phyloP scores from a whole-genome alignment of 257 asterid species.

The Orobanche coerulescens region DNA sequence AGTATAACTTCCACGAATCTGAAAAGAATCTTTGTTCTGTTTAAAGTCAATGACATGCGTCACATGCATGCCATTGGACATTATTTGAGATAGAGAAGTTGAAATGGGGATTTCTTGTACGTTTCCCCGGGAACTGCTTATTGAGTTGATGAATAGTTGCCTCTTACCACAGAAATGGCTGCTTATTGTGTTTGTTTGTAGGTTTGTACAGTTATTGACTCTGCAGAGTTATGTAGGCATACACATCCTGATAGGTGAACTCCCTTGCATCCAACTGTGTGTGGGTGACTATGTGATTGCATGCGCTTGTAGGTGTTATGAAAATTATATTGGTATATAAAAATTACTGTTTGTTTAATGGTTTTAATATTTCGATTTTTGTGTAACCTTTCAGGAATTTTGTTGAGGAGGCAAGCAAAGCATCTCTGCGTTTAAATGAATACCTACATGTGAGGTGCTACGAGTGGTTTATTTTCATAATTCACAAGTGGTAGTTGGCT shows the following conservation, averaged over 20 bases:
- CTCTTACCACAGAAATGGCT: neutral
- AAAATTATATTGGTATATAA: neutral
- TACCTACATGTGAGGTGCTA: constrained; percentile 86
- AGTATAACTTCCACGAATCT: neutral
- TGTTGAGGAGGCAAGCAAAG: constrained; percentile 76
- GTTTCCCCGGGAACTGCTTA: neutral
- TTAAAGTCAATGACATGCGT: neutral
- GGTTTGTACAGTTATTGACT: constrained; percentile 90
- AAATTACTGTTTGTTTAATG: constrained; percentile 4
- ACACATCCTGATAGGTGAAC: constrained; percentile 93
- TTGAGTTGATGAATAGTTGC: too few species aligned
- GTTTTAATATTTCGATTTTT: constrained; percentile 6
- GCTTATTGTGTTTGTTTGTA: constrained; percentile 29
- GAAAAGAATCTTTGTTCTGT: neutral
- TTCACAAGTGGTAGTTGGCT: neutral
- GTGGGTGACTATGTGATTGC: neutral
- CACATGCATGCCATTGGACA: neutral
- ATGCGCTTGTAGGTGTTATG: neutral
- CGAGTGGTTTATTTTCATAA: constrained; percentile 24
- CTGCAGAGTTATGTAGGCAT: constrained; percentile 90
- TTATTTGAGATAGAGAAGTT: neutral
- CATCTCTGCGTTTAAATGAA: constrained; percentile 71
- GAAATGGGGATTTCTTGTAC: neutral
- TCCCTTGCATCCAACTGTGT: neutral
- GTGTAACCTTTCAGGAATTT: constrained; percentile 48